A percentile compares a stretch with the other conserved stretches of the same genome.
phyloP scores from a whole-genome alignment of 352 stramenopile genomes.

The Globisporangium radiosum region DNA sequence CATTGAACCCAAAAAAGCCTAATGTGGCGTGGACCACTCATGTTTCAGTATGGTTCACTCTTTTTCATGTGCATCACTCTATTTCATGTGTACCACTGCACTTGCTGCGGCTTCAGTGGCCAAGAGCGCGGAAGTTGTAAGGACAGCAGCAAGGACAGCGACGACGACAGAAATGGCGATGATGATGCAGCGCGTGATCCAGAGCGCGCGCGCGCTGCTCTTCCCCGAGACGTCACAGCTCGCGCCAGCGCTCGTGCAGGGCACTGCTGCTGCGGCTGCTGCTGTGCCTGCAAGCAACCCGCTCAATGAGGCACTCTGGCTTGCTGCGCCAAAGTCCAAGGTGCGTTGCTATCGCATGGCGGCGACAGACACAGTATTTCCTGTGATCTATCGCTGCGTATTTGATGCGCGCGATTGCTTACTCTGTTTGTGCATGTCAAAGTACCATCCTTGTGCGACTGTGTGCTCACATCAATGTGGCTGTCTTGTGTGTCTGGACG shows the following conservation, averaged over 20 bases:
- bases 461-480: background rate
- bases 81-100: background rate
- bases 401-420: background rate
- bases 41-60: too few species aligned
- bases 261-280: constrained; percentile 11
- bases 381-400: background rate
- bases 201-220: constrained; percentile 56
- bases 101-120: background rate
- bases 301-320: constrained; percentile 71
- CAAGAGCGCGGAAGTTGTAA: background rate
- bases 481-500: background rate
- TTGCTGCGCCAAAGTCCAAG: constrained; percentile 85
- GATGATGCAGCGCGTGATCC: constrained; percentile 62
- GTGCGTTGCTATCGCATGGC: constrained; percentile 19
- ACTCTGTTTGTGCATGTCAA: background rate
- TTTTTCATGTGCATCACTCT: background rate
- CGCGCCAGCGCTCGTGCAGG: constrained; percentile 29
- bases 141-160: background rate
- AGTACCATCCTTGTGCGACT: too few species aligned
- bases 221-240: constrained; percentile 33
- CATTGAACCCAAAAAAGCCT: too few species aligned
- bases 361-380: too few species aligned
- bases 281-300: constrained; percentile 36
- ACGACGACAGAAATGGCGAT: constrained; percentile 18
- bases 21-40: too few species aligned